Base-by-base conservation (phyloP, 2,329 filamentous ascomycete genomes). In the Ilyonectria destructans region DNA sequence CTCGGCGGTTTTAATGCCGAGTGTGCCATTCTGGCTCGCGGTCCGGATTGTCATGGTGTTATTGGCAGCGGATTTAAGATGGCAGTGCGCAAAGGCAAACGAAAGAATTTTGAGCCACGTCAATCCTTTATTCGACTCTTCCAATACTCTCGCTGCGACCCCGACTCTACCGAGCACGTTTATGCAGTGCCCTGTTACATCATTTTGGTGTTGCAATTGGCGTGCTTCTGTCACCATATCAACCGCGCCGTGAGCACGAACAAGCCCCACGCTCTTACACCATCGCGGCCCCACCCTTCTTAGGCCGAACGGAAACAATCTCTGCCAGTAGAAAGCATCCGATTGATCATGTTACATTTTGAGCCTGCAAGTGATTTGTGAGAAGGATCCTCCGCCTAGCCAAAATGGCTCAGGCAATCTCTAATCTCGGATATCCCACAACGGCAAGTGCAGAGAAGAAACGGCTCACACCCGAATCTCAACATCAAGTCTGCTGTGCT, bases 201-300 rank as follows among this genome's bases (percentile, higher is more conserved):
- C 70, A 74, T 71, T 12, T 31, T 40, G 62, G 52, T 62, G 49
- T 69, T 59, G 63, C 33, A 45, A 65, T 61, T 43, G 56, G 57
- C 43, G 48, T 61, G 29, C 52, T 51, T 62, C 62, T 70, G 52
- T 63, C 59, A 63, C 60, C 65, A 71, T 65, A 48, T 62, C 63
- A 49, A 37, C 46, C 12, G 43, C 65, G 67, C 60, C 57, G 45
- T 62, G 60, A 75, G 71, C 71, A 75, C 73, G 73, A 45, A 62
- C 57, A 40, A 29, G 69, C 71, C 72, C 72, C 73, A 71, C 72
- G 69, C 59, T 66, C 71, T 75, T 65, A 67, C 73, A 75, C 73
- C 73, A 75, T 75, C 61, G n/a, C 23, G 8, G 58, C 61, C 73
- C 73, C 69, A 67, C 67, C 40, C 62, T 58, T 17, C 60, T 19